Percentiles rank a stretch among this genome's conserved stretches.
Conservation (phyloP, 2,329 filamentous ascomycete genomes). For the Fusarium foetens region DNA sequence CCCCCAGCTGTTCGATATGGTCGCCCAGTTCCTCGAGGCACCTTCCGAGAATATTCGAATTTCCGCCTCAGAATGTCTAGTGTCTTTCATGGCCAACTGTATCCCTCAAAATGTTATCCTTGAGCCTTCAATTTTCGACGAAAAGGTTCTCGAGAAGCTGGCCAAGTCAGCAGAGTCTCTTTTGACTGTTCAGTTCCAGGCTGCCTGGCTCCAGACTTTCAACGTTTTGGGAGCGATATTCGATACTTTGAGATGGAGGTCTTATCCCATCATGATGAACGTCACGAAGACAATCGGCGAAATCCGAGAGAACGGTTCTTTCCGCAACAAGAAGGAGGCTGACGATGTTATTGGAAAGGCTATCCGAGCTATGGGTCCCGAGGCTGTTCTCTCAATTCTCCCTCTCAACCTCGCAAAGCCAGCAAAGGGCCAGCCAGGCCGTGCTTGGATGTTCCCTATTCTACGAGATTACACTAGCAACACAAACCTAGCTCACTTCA, state of each 20-base stretch:
- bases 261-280: conserved; percentile 79
- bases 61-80: conserved; percentile 92
- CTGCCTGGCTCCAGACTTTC: conserved; percentile 95
- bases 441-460: conserved; percentile 94
- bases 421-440: conserved; percentile 79
- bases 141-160: conserved; percentile 87
- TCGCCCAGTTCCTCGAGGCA: conserved; percentile 84
- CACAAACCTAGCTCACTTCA: conserved; percentile 87
- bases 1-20: conserved; percentile 82
- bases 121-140: conserved; percentile 91
- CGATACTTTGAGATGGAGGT: conserved; percentile 84
- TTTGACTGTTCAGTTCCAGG: conserved; percentile 90
- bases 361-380: conserved; percentile 88
- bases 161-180: conserved; percentile 77
- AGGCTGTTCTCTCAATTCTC: conserved; percentile 81
- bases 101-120: conserved; percentile 84
- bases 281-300: conserved; percentile 85
- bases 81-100: conserved; percentile 92
- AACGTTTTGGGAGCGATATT: conserved; percentile 88
- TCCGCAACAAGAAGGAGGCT: conserved; percentile 93
- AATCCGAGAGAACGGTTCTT: conserved; percentile 86
- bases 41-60: conserved; percentile 92
- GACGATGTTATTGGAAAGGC: conserved; percentile 90
- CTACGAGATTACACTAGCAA: conserved; percentile 91
- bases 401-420: conserved; percentile 87